These are phyloP conservation scores for Fusarium begoniae DNA, from an alignment of 2,329 filamentous ascomycete genomes.

Conservation along the genomic window DNA sequence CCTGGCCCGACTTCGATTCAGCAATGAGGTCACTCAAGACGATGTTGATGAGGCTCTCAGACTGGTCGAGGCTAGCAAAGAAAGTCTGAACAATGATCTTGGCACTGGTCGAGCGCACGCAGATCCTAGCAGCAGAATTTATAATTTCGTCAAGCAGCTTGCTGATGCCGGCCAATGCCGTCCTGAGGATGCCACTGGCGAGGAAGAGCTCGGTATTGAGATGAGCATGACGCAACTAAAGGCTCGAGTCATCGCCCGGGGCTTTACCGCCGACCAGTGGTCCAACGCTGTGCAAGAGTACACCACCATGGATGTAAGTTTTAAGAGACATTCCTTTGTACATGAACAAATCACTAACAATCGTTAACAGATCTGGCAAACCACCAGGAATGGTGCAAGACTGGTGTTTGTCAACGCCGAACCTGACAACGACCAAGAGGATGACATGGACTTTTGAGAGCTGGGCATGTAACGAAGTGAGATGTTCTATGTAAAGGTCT, in stretches of 20 bases:
- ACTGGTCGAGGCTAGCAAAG: constrained; percentile 92
- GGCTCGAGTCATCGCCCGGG: constrained; percentile 93
- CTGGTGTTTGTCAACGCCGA: constrained; percentile 73
- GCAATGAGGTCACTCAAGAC: constrained; percentile 82
- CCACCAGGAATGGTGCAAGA: constrained; percentile 73
- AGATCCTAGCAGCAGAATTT: constrained; percentile 89
- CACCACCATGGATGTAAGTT: constrained; percentile 84
- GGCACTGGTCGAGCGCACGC: constrained; percentile 70
- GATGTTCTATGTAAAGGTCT: constrained; percentile 32
- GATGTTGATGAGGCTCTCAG: constrained; percentile 96
- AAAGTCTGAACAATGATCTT: constrained; percentile 81
- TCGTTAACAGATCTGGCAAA: constrained; percentile 76
- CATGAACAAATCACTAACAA: constrained; percentile 49
- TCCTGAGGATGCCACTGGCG: constrained; percentile 70
- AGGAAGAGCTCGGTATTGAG: constrained; percentile 67
- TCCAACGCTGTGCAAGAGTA: constrained; percentile 89
- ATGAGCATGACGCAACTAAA: constrained; percentile 88
- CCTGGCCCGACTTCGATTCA: constrained; percentile 90
- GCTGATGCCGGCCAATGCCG: constrained; percentile 87
- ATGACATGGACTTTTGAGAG: constrained; percentile 56
- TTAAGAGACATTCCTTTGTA: not conserved
- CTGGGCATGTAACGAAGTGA: constrained; percentile 27
- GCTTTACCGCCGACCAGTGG: constrained; percentile 96
- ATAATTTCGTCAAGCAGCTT: constrained; percentile 90
- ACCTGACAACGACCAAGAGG: constrained; percentile 58